A percentile compares a stretch with the other conserved stretches of the same genome.
Conservation (phyloP, 768 basidiomycete genomes). For the Boletales sp. region DNA sequence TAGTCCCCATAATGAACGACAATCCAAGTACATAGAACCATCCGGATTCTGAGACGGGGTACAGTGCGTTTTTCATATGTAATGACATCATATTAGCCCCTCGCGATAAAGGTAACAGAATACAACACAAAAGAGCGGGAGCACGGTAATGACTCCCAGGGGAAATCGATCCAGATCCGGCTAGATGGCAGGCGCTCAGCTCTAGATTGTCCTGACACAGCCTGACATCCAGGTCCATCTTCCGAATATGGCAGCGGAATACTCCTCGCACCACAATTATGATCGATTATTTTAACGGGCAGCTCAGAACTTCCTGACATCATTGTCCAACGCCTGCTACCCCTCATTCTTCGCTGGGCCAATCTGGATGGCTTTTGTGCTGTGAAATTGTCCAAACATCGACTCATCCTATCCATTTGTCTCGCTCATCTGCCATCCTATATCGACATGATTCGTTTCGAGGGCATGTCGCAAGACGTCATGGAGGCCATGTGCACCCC, state of each 20-base stretch:
- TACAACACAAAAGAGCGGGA: too few relatives aligned
- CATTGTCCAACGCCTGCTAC: neutral
- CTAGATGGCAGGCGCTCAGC: neutral
- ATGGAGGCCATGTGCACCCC: conserved; percentile 85
- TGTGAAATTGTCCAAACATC: conserved; percentile 5
- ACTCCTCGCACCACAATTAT: conserved; percentile 13
- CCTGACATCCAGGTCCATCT: conserved; percentile 12
- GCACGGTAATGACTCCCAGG: neutral
- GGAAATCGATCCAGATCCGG: neutral
- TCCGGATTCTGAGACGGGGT: too few relatives aligned
- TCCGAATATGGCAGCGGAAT: conserved; percentile 24
- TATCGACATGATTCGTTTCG: conserved; percentile 71
- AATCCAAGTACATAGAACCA: too few relatives aligned
- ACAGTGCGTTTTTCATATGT: too few relatives aligned
- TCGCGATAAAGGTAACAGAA: too few relatives aligned
- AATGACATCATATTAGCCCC: too few relatives aligned
- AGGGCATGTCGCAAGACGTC: conserved; percentile 68
- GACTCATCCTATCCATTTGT: neutral
- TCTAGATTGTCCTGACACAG: conserved; percentile 20
- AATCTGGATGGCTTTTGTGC: conserved; percentile 1
- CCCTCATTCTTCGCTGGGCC: neutral
- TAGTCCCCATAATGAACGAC: too few relatives aligned
- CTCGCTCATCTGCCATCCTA: neutral
- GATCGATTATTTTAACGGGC: conserved; percentile 29
- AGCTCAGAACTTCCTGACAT: conserved; percentile 5